Evolutionary conservation across 1,139 yeast genomes (phyloP).

Genomic region (Kodamaea sp.): DNA sequence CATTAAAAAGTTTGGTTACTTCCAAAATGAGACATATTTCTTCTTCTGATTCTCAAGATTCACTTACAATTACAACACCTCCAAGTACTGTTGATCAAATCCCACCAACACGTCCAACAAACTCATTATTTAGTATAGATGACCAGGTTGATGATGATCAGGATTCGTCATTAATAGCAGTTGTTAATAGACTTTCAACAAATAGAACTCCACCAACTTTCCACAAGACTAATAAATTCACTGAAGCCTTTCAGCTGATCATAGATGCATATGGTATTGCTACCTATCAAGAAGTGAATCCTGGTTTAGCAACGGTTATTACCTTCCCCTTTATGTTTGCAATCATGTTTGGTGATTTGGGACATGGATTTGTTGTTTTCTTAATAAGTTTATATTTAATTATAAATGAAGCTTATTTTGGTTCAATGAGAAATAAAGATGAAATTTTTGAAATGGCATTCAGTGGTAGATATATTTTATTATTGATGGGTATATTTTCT

Average conservation of each 20-base stretch:
- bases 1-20: background rate
- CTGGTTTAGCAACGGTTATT: conserved; percentile 89
- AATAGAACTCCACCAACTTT: conserved; percentile 89
- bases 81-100: conserved; percentile 15
- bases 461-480: conserved; percentile 81
- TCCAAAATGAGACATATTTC: background rate
- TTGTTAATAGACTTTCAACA: conserved; percentile 76
- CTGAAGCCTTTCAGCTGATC: conserved; percentile 86
- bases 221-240: conserved; percentile 88
- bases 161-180: conserved; percentile 39
- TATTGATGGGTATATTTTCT: conserved; percentile 90
- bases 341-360: conserved; percentile 97
- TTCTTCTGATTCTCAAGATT: conserved; percentile 17
- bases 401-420: conserved; percentile 61
- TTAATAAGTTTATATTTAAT: conserved; percentile 72
- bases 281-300: conserved; percentile 91
- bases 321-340: conserved; percentile 99
- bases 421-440: conserved; percentile 66
- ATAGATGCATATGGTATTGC: conserved; percentile 96
- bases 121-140: conserved; percentile 45
- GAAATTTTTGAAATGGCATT: conserved; percentile 97
- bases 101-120: conserved; percentile 47
- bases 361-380: conserved; percentile 83
- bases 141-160: conserved; percentile 27
- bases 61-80: conserved; percentile 13